Evolutionary conservation across 2,329 filamentous ascomycete genomes (phyloP).

Genomic region (Xylariomycetidae sp.): DNA sequence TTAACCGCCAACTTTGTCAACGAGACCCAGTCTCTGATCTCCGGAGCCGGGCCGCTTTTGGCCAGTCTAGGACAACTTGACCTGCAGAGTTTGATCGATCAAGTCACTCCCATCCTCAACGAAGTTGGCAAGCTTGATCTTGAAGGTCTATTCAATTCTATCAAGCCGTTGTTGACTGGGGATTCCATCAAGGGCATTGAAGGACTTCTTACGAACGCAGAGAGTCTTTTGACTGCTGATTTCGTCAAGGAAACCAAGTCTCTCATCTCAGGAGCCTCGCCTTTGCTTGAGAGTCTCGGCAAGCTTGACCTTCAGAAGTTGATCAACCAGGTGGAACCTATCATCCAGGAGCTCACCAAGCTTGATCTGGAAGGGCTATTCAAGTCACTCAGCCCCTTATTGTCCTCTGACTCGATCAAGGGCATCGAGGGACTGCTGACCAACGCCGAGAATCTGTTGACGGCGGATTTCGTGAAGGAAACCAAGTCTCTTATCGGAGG

Average conservation of each 20-base stretch:
- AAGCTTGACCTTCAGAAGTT: conserved; percentile 28
- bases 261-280: conserved; percentile 20
- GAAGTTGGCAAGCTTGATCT: conserved; percentile 24
- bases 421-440: conserved; percentile 23
- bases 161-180: conserved; percentile 28
- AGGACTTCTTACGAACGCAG: conserved; percentile 26
- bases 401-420: conserved; percentile 26
- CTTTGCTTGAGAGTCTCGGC: conserved; percentile 19
- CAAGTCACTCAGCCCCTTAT: conserved; percentile 28
- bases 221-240: conserved; percentile 22
- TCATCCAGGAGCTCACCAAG: conserved; percentile 27
- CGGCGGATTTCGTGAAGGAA: conserved; percentile 18
- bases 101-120: conserved; percentile 25
- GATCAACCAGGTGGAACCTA: conserved; percentile 24
- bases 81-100: conserved; percentile 24
- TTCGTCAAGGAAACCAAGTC: conserved; percentile 23
- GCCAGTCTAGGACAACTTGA: conserved; percentile 22
- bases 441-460: conserved; percentile 24
- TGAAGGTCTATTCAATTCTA: conserved; percentile 23
- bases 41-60: conserved; percentile 18
- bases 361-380: conserved; percentile 30
- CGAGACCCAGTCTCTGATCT: conserved; percentile 21
- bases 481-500: conserved; percentile 19
- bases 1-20: conserved; percentile 20
- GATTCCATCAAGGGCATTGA: conserved; percentile 28